Percentiles rank a stretch among this genome's conserved stretches.
phyloP scores from a whole-genome alignment of 768 basidiomycete genomes.

The Phylloporus sp. region DNA sequence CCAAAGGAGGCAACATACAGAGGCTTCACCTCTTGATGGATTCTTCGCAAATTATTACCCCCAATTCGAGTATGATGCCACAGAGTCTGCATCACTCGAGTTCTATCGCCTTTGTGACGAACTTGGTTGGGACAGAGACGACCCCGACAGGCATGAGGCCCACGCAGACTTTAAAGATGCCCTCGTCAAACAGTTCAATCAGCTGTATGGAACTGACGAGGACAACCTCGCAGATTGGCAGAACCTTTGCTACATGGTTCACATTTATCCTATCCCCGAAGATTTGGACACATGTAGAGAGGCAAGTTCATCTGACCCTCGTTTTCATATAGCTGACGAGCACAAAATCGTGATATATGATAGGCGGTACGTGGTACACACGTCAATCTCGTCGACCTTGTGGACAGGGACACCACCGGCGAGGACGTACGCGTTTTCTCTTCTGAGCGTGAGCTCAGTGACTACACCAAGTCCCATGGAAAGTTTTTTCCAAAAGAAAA shows the following conservation, averaged over 20 bases:
- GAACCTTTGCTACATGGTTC: conserved; percentile 2
- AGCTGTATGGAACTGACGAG: conserved; percentile 11
- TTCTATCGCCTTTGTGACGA: conserved; percentile 18
- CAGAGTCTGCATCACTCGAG: conserved; percentile 8
- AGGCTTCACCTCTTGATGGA: not conserved
- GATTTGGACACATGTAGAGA: conserved; percentile 4
- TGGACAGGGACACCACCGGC: conserved; percentile 7
- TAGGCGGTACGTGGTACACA: not conserved
- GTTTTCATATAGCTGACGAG: not conserved
- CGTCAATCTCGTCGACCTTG: conserved; percentile 21
- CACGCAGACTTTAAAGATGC: conserved; percentile 9
- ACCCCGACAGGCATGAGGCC: not conserved
- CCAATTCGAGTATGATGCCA: conserved; percentile 2
- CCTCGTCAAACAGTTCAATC: conserved; percentile 13
- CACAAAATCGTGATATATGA: not conserved
- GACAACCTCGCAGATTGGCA: conserved; percentile 7
- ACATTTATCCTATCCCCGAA: conserved; percentile 7
- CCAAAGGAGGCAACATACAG: not conserved
- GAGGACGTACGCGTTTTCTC: not conserved
- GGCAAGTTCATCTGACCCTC: conserved; percentile 9
- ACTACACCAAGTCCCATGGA: conserved; percentile 5
- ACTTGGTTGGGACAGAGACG: not conserved
- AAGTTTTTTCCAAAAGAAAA: conserved; percentile 16
- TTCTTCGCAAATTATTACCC: conserved; percentile 9
- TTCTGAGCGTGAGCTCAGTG: conserved; percentile 7